phyloP scores from a whole-genome alignment of 768 basidiomycete genomes.

The Lactifluus hygrophoroides region DNA sequence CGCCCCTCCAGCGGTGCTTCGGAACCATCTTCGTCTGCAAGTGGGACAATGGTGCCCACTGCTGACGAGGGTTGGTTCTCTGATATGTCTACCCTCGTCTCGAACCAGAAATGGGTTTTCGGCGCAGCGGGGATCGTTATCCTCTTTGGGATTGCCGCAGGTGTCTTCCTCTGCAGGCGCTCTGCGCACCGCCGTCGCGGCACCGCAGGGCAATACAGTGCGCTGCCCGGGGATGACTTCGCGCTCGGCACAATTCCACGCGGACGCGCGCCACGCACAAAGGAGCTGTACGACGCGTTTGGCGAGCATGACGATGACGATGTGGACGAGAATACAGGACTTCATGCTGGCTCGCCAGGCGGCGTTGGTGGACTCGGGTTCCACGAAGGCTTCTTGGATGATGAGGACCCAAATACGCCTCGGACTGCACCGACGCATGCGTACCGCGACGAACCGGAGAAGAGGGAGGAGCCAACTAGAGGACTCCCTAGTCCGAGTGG shows the following conservation, averaged over 20 bases:
- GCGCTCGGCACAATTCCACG: constrained; percentile 64
- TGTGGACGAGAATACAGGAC: constrained; percentile 60
- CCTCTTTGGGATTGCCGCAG: constrained; percentile 61
- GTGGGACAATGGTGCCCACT: constrained; percentile 40
- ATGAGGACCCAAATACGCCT: constrained; percentile 46
- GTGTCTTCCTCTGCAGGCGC: constrained; percentile 77
- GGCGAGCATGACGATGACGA: constrained; percentile 81
- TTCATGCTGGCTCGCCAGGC: constrained; percentile 36
- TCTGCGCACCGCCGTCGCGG: constrained; percentile 32
- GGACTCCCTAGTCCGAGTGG: constrained; percentile 12
- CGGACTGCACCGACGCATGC: constrained; percentile 21
- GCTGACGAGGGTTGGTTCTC: constrained; percentile 83
- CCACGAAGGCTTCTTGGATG: constrained; percentile 78
- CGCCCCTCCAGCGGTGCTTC: constrained; percentile 23
- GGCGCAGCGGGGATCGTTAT: constrained; percentile 72
- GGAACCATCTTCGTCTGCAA: constrained; percentile 19
- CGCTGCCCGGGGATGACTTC: constrained; percentile 59
- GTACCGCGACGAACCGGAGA: constrained; percentile 50
- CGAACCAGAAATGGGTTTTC: constrained; percentile 84
- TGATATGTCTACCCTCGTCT: constrained; percentile 62
- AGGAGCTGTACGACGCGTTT: constrained; percentile 95
- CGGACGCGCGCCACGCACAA: constrained; percentile 37
- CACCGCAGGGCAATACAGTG: constrained; percentile 43
- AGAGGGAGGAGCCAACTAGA: constrained; percentile 4
- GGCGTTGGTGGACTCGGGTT: constrained; percentile 35